Base-by-base conservation (phyloP, 2,329 filamentous ascomycete species). In the Monilinia laxa region DNA sequence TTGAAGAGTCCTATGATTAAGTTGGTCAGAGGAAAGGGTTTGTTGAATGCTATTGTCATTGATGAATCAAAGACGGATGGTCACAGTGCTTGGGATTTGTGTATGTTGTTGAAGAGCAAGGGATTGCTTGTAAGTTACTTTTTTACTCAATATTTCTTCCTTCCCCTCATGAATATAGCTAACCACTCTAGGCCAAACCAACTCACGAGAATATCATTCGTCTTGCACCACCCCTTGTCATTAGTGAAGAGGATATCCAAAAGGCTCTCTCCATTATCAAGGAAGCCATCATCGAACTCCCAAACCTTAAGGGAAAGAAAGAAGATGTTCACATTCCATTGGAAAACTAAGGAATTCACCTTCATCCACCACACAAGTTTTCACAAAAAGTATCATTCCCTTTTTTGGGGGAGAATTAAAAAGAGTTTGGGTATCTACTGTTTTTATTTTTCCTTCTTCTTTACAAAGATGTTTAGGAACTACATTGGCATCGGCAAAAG, bases 161-260 rank as follows among this genome's bases (percentile, higher is more conserved):
- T 4, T 5, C 20, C 45, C 18, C 3, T 42, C 3, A 20, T 23
- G 35, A 53, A 54, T 16, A n/a, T 7, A 10, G 6, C n/a, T 58
- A 59, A 38, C 56, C 6, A 31, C 4, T 47, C 42, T 57, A 96
- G 92, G 95, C 95, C 75, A 99, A 99, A 85, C 95, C 95, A 40
- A 99, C 95, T 9, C 95, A 99, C 79, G 90, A 96, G 76, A 97
- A 98, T 80, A 98, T 99, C 78, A 99, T 99, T 77, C 91, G 95
- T 67, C 90, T 99, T 69, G 95, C 95, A n/a, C 95, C 95, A 57
- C 95, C 95, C 25, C 83, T 99, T 65, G 93, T 99, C 71, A 98
- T 99, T 75, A 93, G 89, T 35, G 93, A 98, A 76, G 85, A 89
- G 68, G 87, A 99, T 80, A 89, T 99, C 71, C 84, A 87, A 72